phyloP scores from a whole-genome alignment of 164 flowering plant genomes.

The Magnolia officinalis region DNA sequence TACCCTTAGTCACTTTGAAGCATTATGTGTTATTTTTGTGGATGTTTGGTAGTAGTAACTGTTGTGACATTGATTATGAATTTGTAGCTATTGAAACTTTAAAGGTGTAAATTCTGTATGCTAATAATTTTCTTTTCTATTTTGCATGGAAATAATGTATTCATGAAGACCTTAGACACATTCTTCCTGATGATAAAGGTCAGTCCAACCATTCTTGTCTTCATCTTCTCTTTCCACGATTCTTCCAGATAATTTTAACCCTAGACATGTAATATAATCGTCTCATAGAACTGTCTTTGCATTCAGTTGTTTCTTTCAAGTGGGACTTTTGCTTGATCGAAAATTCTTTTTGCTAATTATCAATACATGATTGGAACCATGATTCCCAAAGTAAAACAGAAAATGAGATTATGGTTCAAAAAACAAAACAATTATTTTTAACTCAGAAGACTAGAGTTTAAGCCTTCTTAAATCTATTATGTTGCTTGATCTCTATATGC shows the following conservation, averaged over 20 bases:
- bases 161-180: constrained; percentile 12
- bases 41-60: not conserved
- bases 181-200: constrained; percentile 18
- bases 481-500: too few relatives aligned
- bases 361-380: too few relatives aligned
- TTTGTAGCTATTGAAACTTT: not conserved
- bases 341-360: too few relatives aligned
- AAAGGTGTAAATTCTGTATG: not conserved
- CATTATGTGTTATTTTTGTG: not conserved
- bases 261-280: not conserved
- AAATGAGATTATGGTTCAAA: too few relatives aligned
- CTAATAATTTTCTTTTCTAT: constrained; percentile 1
- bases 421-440: too few relatives aligned
- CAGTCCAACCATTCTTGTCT: constrained; percentile 1
- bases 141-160: constrained; percentile 10
- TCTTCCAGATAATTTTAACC: not conserved
- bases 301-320: not conserved
- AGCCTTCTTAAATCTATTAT: too few relatives aligned
- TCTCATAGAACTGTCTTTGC: not conserved
- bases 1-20: not conserved
- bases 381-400: too few relatives aligned
- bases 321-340: too few relatives aligned
- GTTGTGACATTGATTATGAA: not conserved
- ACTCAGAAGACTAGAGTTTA: too few relatives aligned
- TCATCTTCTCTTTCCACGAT: not conserved